These are phyloP conservation scores for Boletus tomentosulus DNA, from an alignment of 768 basidiomycete genomes.

Conservation along the genomic window DNA sequence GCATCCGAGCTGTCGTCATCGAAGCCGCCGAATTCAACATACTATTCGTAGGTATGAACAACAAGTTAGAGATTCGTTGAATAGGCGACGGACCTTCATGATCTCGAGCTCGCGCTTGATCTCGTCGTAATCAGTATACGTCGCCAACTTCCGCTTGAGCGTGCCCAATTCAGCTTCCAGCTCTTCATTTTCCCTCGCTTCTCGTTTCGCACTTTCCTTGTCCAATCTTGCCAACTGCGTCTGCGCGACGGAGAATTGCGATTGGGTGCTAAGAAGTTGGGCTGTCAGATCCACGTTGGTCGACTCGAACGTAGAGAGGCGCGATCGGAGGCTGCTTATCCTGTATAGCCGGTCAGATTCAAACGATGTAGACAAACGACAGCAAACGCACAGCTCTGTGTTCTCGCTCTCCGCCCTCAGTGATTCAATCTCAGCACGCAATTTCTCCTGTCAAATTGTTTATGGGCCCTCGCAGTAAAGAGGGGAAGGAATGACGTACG, in stretches of 20 bases:
- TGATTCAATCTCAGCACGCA: slow-evolving; percentile 92
- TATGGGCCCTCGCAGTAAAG: not conserved
- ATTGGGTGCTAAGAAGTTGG: slow-evolving; percentile 15
- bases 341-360: slow-evolving; percentile 6
- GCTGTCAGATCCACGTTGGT: slow-evolving; percentile 29
- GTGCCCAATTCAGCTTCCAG: slow-evolving; percentile 64
- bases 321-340: slow-evolving; percentile 51
- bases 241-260: slow-evolving; percentile 16
- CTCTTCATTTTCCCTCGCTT: slow-evolving; percentile 15
- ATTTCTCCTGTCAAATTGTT: slow-evolving; percentile 60
- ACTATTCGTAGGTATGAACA: slow-evolving; percentile 44
- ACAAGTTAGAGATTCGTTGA: not conserved
- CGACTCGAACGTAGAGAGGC: slow-evolving; percentile 70
- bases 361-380: not conserved
- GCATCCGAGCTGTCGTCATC: slow-evolving; percentile 56
- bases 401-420: slow-evolving; percentile 75
- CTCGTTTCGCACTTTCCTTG: slow-evolving; percentile 14
- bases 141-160: slow-evolving; percentile 64
- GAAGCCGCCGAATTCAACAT: slow-evolving; percentile 91
- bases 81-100: slow-evolving; percentile 70
- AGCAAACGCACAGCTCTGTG: slow-evolving; percentile 56
- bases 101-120: slow-evolving; percentile 97
- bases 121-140: slow-evolving; percentile 89
- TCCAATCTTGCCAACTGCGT: slow-evolving; percentile 16
- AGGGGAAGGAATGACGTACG: slow-evolving; percentile 39